phyloP scores from a whole-genome alignment of 148 eudicot species.

The Spergularia bocconei region DNA sequence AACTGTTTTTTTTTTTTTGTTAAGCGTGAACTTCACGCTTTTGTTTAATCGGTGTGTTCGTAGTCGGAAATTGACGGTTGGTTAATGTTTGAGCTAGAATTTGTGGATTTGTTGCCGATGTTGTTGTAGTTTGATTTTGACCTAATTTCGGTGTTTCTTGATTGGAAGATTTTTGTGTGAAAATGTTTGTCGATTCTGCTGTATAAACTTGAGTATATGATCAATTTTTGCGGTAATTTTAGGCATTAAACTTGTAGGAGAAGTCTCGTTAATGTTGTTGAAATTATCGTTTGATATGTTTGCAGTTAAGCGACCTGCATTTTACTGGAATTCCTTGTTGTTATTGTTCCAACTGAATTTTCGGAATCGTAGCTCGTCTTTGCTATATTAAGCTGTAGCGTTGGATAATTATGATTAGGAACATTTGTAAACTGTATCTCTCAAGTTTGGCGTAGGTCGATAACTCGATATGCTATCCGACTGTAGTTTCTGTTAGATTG shows the following conservation, averaged over 20 bases:
- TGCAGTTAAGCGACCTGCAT: background rate
- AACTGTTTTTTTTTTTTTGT: too few relatives aligned
- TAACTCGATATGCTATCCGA: too few relatives aligned
- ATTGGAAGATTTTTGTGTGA: background rate
- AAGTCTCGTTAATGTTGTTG: background rate
- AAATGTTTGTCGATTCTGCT: background rate
- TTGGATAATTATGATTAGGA: background rate
- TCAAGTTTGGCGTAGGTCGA: too few relatives aligned
- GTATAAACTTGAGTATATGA: background rate
- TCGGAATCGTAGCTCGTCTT: background rate
- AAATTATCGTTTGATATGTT: background rate
- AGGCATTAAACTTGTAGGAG: background rate
- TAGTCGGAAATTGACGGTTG: background rate
- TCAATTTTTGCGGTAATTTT: too few relatives aligned
- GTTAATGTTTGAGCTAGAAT: background rate
- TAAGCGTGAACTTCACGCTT: too few relatives aligned
- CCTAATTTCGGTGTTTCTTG: background rate
- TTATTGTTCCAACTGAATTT: background rate
- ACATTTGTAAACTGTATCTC: background rate
- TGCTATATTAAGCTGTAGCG: too few relatives aligned
- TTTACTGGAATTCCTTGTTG: background rate
- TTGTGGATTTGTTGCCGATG: background rate
- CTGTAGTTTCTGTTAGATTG: too few relatives aligned
- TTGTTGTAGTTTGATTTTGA: background rate
- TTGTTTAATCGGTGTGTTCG: background rate